Percentiles rank a stretch among this genome's conserved stretches.
Conservation (phyloP, 306 rosid genomes). For the Vachellia collinsii region DNA sequence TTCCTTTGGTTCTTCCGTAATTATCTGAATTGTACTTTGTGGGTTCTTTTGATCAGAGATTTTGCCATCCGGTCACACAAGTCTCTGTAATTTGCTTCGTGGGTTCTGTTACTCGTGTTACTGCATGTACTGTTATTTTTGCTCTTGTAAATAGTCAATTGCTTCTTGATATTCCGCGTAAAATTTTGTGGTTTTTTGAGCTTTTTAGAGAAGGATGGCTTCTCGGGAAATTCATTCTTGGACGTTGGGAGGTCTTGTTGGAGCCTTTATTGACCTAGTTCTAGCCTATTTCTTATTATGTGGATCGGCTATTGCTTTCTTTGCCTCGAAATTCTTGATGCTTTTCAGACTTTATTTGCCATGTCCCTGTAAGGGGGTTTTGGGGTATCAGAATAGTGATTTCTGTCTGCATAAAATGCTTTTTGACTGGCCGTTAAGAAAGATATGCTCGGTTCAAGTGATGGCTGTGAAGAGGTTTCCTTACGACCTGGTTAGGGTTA, state of each 20-base stretch:
- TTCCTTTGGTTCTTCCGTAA: constrained; percentile 28
- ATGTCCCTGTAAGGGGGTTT: constrained; percentile 79
- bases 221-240: constrained; percentile 63
- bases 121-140: constrained; percentile 15
- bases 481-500: constrained; percentile 57
- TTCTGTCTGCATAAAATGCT: constrained; percentile 64
- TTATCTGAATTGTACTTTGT: constrained; percentile 31
- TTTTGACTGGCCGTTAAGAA: constrained; percentile 58
- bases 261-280: constrained; percentile 69
- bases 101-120: constrained; percentile 22
- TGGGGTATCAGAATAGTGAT: constrained; percentile 57
- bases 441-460: constrained; percentile 53
- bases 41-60: constrained; percentile 1
- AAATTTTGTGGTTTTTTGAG: constrained; percentile 38
- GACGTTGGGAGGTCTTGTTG: constrained; percentile 64
- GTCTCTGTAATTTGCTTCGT: constrained; percentile 32
- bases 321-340: constrained; percentile 51
- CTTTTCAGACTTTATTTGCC: constrained; percentile 61
- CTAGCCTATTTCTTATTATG: constrained; percentile 75
- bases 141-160: constrained; percentile 32
- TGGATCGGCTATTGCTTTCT: constrained; percentile 57
- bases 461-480: constrained; percentile 64
- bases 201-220: constrained; percentile 50
- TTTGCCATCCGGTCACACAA: constrained; percentile 27
- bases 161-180: constrained; percentile 14